These are phyloP conservation scores for Teratosphaeria zuluensis DNA, from an alignment of 2,329 filamentous ascomycete genomes.

Conservation along the genomic window DNA sequence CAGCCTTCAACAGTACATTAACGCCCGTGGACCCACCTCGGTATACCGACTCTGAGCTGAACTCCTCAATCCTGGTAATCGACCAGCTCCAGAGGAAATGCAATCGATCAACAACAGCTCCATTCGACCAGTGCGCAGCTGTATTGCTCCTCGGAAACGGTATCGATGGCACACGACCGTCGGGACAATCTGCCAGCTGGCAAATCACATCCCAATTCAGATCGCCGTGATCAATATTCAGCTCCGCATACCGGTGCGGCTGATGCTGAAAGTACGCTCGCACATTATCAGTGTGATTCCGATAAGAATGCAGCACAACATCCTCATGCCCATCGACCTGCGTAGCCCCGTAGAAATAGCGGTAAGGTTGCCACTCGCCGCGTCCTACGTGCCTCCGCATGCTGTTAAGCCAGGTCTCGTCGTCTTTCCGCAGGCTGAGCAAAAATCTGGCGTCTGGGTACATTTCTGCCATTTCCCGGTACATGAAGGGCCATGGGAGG, in stretches of 20 bases:
- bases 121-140: constrained; percentile 18
- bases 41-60: constrained; percentile 15
- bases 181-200: constrained; percentile 7
- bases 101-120: constrained; percentile 11
- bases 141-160: constrained; percentile 18
- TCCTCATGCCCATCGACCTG: constrained; percentile 12
- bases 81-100: constrained; percentile 19
- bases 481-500: constrained; percentile 22
- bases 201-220: constrained; percentile 11
- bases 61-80: constrained; percentile 19
- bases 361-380: constrained; percentile 16
- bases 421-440: constrained; percentile 20
- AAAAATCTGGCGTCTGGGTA: constrained; percentile 22
- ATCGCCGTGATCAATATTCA: constrained; percentile 12
- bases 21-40: constrained; percentile 8
- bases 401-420: constrained; percentile 20
- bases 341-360: constrained; percentile 11
- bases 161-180: constrained; percentile 2
- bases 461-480: constrained; percentile 18
- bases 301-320: constrained; percentile 10
- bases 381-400: constrained; percentile 20
- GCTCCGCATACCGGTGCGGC: constrained; percentile 11
- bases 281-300: constrained; percentile 11
- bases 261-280: constrained; percentile 8
- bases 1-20: constrained; percentile 9